Evolutionary conservation across 805 yeast species (phyloP).

Genomic region (Saturnispora dispora): DNA sequence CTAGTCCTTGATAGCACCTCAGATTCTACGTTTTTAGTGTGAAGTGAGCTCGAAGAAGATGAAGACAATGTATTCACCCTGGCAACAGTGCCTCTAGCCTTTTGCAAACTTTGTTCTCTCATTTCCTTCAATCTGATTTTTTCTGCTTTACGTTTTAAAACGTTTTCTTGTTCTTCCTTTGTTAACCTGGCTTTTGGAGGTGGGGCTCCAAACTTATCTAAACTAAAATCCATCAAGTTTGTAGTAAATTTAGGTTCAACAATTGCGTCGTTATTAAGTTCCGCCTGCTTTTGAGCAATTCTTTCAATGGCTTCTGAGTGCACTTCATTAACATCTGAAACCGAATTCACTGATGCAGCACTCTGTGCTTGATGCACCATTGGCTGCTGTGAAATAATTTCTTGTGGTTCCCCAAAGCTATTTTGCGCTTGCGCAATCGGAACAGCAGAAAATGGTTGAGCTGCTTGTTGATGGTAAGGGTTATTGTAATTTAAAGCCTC

Average conservation of each 20-base stretch:
- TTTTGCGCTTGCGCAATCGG: background rate
- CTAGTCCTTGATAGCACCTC: background rate
- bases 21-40: background rate
- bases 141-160: conserved; percentile 19
- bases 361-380: background rate
- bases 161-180: conserved; percentile 18
- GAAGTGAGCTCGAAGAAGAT: background rate
- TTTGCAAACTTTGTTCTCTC: conserved; percentile 22
- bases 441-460: background rate
- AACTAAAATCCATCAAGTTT: conserved; percentile 29
- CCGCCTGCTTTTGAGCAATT: conserved; percentile 11
- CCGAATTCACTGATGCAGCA: background rate
- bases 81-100: conserved; percentile 15
- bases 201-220: conserved; percentile 35
- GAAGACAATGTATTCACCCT: background rate
- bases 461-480: background rate
- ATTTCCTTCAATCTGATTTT: conserved; percentile 21
- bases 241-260: conserved; percentile 24
- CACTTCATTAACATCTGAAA: background rate
- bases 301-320: conserved; percentile 2
- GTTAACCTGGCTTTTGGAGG: conserved; percentile 33
- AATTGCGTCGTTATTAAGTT: conserved; percentile 14
- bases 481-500: background rate
- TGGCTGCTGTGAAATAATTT: background rate
- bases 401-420: background rate